phyloP scores from a whole-genome alignment of 2,329 filamentous ascomycete genomes.

The Atkinsonella texensis region DNA sequence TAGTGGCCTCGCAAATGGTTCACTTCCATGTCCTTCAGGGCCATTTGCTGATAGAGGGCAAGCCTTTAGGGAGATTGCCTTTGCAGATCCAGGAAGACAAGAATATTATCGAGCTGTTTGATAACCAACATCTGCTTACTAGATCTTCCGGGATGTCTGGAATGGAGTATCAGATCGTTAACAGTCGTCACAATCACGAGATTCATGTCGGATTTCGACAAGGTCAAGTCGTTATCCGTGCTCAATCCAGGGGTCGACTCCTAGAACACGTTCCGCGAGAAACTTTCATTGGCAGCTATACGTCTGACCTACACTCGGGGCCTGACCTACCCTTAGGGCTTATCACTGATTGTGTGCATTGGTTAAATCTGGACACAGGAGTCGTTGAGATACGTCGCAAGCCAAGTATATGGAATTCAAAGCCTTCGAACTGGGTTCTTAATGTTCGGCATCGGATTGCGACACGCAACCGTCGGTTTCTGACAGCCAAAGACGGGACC shows the following conservation, averaged over 20 bases:
- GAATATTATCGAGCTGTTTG: conserved; percentile 39
- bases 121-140: conserved; percentile 35
- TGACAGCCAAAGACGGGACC: not conserved
- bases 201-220: conserved; percentile 43
- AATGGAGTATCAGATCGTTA: conserved; percentile 37
- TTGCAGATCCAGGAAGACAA: conserved; percentile 31
- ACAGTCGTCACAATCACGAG: conserved; percentile 7
- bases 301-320: conserved; percentile 42
- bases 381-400: conserved; percentile 39
- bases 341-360: conserved; percentile 43
- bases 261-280: conserved; percentile 23
- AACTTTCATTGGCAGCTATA: conserved; percentile 13
- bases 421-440: conserved; percentile 21
- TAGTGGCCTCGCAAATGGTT: conserved; percentile 11
- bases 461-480: conserved; percentile 4
- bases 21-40: conserved; percentile 23
- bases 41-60: conserved; percentile 24
- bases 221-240: conserved; percentile 30
- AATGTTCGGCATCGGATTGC: conserved; percentile 14
- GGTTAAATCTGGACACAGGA: conserved; percentile 35
- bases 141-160: conserved; percentile 38
- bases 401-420: conserved; percentile 19
- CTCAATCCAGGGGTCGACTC: conserved; percentile 11
- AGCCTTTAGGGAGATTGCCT: conserved; percentile 35
- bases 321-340: conserved; percentile 41